phyloP scores from a whole-genome alignment of 2,329 filamentous ascomycete genomes.

The Pseudogymnoascus sp. region DNA sequence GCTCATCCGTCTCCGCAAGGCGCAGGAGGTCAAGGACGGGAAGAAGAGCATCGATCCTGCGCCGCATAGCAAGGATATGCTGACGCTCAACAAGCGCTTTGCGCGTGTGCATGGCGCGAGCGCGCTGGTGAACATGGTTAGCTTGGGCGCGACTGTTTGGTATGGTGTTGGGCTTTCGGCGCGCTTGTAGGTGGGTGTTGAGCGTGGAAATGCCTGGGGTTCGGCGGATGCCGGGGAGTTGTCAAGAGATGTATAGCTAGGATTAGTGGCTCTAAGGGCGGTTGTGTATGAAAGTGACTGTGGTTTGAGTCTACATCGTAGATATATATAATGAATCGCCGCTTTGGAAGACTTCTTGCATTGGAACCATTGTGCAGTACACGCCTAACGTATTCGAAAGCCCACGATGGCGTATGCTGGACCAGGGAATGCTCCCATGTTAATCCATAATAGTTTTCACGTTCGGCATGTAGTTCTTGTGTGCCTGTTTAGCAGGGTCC shows the following conservation, averaged over 20 bases:
- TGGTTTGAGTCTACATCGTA: neutral
- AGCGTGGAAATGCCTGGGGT: neutral
- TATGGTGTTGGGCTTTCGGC: constrained; percentile 64
- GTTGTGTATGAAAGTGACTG: neutral
- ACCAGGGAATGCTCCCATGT: neutral
- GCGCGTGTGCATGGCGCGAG: constrained; percentile 72
- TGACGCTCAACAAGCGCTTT: constrained; percentile 69
- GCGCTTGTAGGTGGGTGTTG: constrained; percentile 18
- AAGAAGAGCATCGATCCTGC: constrained; percentile 75
- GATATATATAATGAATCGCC: neutral
- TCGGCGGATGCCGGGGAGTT: neutral
- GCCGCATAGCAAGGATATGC: constrained; percentile 80
- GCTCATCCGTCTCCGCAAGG: constrained; percentile 65
- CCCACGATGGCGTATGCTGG: neutral
- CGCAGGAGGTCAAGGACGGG: constrained; percentile 81
- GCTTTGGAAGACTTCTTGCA: neutral
- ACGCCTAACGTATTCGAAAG: neutral
- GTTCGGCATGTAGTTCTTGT: neutral
- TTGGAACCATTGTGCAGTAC: neutral
- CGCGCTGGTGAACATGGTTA: constrained; percentile 66
- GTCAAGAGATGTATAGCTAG: neutral
- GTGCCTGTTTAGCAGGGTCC: neutral
- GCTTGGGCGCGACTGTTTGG: constrained; percentile 58
- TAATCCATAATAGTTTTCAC: neutral
- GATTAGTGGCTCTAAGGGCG: neutral